Conservation (phyloP, 2,329 filamentous ascomycete genomes). For the Thielaviopsis euricoi region DNA sequence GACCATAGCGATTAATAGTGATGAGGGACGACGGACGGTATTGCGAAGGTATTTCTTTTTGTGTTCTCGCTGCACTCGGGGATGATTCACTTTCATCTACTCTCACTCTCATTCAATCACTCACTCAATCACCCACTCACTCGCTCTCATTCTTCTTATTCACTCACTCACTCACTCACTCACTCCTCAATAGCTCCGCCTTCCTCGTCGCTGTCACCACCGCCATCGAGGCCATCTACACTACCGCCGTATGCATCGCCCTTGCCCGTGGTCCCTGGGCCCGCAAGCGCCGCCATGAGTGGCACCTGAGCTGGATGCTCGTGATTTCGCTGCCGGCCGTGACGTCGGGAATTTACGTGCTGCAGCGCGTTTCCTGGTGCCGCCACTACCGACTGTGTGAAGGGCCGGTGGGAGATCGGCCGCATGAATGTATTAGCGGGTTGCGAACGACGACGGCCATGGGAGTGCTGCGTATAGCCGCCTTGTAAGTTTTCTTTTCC, state of each 20-base stretch:
- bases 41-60: not conserved
- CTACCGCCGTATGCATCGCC: not conserved
- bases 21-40: not conserved
- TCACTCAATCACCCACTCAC: too few species aligned
- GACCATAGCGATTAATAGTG: constrained; percentile 2
- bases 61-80: too few species aligned
- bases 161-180: not conserved
- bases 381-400: not conserved
- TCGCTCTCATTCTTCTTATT: not conserved
- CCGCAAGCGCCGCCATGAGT: not conserved
- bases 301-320: not conserved
- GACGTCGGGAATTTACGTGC: not conserved
- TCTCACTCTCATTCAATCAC: too few species aligned
- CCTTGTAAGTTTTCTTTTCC: not conserved
- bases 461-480: not conserved
- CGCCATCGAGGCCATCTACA: constrained; percentile 1
- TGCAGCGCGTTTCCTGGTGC: constrained; percentile 2
- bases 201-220: constrained; percentile 7
- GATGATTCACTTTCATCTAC: too few species aligned
- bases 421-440: constrained; percentile 4
- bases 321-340: not conserved
- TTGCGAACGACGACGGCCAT: constrained; percentile 2
- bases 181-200: not conserved
- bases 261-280: not conserved
- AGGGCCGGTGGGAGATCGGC: not conserved